Conservation (phyloP, 306 rosid genomes). For the Rosa chinensis region DNA sequence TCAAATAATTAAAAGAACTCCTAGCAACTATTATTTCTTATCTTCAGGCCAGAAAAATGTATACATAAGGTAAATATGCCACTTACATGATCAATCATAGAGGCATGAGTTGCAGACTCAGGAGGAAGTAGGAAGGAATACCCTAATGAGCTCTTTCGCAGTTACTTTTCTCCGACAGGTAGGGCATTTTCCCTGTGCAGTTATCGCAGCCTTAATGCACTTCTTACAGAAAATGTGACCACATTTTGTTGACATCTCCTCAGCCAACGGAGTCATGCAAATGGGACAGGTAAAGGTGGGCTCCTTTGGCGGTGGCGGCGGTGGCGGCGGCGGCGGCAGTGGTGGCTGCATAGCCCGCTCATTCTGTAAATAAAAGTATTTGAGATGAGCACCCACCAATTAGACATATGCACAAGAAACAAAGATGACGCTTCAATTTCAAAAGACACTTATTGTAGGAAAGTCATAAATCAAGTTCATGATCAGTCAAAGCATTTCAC, state of each 20-base stretch:
- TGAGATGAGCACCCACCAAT: not conserved
- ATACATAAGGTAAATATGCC: not conserved
- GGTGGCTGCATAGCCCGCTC: constrained; percentile 37
- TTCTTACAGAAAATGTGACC: constrained; percentile 90
- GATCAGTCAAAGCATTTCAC: not conserved
- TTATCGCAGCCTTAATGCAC: constrained; percentile 58
- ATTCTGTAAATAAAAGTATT: constrained; percentile 39
- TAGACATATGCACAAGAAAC: not conserved
- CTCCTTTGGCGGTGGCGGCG: constrained; percentile 76
- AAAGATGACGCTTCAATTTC: not conserved
- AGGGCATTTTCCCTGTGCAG: constrained; percentile 57
- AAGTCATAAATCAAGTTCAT: constrained; percentile 2
- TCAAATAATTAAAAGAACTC: not conserved
- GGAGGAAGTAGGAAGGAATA: constrained; percentile 65
- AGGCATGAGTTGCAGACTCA: constrained; percentile 37
- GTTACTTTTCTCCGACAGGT: constrained; percentile 74
- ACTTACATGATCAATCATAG: constrained; percentile 27
- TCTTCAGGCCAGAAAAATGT: not conserved
- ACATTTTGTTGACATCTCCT: constrained; percentile 78
- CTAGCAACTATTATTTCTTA: not conserved
- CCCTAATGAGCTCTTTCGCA: constrained; percentile 57
- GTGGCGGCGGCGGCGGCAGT: constrained; percentile 70
- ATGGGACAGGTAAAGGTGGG: constrained; percentile 78
- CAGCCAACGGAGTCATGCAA: constrained; percentile 57
- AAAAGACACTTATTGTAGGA: not conserved